Evolutionary conservation across 2,329 filamentous ascomycete species (phyloP).

Genomic region (Talaromyces sp.): DNA sequence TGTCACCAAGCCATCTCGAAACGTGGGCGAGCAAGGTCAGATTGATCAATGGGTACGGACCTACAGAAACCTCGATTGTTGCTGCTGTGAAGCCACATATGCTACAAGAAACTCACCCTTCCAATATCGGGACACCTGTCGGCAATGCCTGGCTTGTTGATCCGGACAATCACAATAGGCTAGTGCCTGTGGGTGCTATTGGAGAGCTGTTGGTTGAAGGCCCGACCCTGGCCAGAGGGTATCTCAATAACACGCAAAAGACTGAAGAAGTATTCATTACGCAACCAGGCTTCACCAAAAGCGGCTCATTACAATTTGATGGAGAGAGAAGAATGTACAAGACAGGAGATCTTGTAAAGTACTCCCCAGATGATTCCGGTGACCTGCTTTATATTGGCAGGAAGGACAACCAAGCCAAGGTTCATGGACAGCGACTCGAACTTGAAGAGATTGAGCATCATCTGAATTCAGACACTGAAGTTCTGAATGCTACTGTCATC

Average conservation of each 20-base stretch:
- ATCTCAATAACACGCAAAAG: constrained; percentile 39
- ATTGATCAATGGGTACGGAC: constrained; percentile 12
- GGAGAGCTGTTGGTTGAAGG: constrained; percentile 41
- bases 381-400: constrained; percentile 28
- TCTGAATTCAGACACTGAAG: constrained; percentile 32
- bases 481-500: constrained; percentile 23
- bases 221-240: constrained; percentile 38
- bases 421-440: constrained; percentile 40
- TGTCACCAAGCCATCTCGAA: constrained; percentile 30
- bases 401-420: constrained; percentile 37
- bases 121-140: constrained; percentile 35
- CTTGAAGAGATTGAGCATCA: constrained; percentile 38
- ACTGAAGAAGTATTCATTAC: constrained; percentile 33
- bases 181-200: constrained; percentile 39
- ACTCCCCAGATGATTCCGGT: constrained; percentile 33
- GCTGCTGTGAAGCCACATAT: constrained; percentile 9
- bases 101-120: constrained; percentile 15
- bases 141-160: constrained; percentile 41
- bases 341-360: constrained; percentile 26
- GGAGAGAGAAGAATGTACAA: constrained; percentile 36
- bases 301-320: constrained; percentile 20
- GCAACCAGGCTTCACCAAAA: constrained; percentile 34
- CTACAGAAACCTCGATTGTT: constrained; percentile 11
- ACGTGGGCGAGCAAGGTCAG: constrained; percentile 5
- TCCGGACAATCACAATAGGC: constrained; percentile 41